These are phyloP conservation scores for Bryoglossum gracile DNA, from an alignment of 495 filamentous ascomycete species.

Conservation along the genomic window DNA sequence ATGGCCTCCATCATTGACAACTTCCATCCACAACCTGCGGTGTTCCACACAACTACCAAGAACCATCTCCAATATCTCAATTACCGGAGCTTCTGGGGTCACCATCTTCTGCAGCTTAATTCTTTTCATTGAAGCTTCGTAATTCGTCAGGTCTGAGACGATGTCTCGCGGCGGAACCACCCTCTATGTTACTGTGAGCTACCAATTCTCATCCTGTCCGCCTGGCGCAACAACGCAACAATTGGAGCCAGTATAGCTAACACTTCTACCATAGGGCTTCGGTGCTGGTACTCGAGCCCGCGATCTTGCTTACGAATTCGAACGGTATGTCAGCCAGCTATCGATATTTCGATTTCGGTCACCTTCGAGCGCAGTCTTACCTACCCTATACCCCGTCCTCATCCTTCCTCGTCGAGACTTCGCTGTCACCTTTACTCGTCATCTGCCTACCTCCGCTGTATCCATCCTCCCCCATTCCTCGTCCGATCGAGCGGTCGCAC, in stretches of 20 bases:
- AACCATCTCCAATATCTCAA: no score
- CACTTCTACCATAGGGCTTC: conserved; percentile 59
- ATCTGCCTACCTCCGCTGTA: conserved; percentile 28
- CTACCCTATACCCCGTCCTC: conserved; percentile 27
- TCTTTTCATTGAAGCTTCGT: no score
- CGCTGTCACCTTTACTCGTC: conserved; percentile 32
- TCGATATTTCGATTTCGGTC: conserved; percentile 40
- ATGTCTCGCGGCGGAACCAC: conserved; percentile 95
- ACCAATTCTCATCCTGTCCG: neutral
- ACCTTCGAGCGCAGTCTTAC: conserved; percentile 36
- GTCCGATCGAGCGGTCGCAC: conserved; percentile 53
- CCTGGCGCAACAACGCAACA: no score
- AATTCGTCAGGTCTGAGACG: conserved; percentile 18
- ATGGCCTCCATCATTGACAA: no score
- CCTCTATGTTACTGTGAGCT: conserved; percentile 67
- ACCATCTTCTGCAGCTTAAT: no score
- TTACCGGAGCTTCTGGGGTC: no score
- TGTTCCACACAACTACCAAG: no score
- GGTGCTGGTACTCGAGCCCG: conserved; percentile 98
- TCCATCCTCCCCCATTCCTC: conserved; percentile 24
- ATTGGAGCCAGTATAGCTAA: no score
- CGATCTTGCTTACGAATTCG: conserved; percentile 99
- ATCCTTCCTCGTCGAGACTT: conserved; percentile 32
- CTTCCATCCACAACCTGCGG: no score
- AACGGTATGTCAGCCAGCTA: conserved; percentile 75